phyloP scores from a whole-genome alignment of 371 early-diverging fungal species.

The Apophysomyces sp. region DNA sequence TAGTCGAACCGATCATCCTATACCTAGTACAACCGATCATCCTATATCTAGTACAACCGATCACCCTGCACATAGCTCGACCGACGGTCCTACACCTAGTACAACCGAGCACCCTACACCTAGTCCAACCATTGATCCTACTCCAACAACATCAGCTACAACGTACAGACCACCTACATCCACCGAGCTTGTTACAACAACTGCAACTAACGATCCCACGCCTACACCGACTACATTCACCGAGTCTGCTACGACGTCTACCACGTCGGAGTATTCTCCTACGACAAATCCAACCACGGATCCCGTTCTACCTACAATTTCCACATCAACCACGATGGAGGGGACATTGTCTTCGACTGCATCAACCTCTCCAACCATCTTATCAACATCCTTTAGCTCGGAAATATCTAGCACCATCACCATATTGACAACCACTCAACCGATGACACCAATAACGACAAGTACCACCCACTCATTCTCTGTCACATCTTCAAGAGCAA shows the following conservation, averaged over 20 bases:
- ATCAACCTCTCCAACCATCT: too few relatives aligned
- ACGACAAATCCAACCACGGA: neutral
- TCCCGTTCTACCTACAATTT: neutral
- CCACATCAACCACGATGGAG: too few relatives aligned
- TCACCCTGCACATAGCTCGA: too few relatives aligned
- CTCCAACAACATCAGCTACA: neutral
- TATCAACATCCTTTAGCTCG: too few relatives aligned
- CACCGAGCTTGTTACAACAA: neutral
- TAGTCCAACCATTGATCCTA: neutral
- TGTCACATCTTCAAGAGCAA: slow-evolving; percentile 29
- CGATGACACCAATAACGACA: neutral
- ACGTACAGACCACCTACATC: neutral
- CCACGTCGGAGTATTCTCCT: neutral
- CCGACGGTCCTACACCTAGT: neutral
- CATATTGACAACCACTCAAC: neutral
- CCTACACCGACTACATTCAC: neutral
- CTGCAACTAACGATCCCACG: neutral
- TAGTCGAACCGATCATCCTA: too few relatives aligned
- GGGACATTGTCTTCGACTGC: too few relatives aligned
- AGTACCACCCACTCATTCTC: slow-evolving; percentile 16
- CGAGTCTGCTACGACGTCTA: neutral
- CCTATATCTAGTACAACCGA: neutral
- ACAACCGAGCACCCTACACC: neutral
- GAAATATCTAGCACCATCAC: too few relatives aligned
- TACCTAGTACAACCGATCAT: too few relatives aligned